Evolutionary conservation across 371 early-diverging fungal genomes (phyloP).

Genomic region (Mucor circinelloides): DNA sequence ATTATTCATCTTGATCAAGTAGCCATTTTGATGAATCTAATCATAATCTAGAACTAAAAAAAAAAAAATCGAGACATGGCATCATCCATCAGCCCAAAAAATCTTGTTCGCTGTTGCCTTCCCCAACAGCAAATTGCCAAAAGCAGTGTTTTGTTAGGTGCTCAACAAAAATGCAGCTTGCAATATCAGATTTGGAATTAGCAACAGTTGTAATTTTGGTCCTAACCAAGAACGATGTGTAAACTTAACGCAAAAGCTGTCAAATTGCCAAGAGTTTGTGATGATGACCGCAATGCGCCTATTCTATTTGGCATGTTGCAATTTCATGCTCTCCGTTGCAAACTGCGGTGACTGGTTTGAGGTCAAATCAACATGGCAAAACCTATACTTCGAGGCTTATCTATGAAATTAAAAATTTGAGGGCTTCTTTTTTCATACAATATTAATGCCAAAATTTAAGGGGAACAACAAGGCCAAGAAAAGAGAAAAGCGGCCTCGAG

Average conservation of each 20-base stretch:
- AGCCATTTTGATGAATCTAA: neutral
- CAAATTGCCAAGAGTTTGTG: neutral
- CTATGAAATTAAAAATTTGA: neutral
- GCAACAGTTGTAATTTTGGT: neutral
- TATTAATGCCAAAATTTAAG: neutral
- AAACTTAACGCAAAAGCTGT: neutral
- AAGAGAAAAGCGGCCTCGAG: slow-evolving; percentile 1
- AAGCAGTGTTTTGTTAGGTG: neutral
- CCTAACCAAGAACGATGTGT: neutral
- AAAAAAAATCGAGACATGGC: neutral
- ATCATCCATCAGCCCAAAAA: neutral
- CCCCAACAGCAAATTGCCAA: neutral
- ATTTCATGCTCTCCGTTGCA: neutral
- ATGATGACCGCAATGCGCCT: neutral
- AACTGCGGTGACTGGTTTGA: neutral
- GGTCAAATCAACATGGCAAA: neutral
- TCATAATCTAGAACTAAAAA: neutral
- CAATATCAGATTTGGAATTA: too few species aligned
- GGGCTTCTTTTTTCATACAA: neutral
- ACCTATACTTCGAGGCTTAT: neutral
- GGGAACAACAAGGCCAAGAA: slow-evolving; percentile 6
- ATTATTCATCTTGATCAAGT: neutral
- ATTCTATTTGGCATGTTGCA: neutral
- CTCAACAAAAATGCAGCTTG: neutral
- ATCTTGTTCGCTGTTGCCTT: neutral